Evolutionary conservation across 306 rosid species (phyloP).

Genomic region (Hippophae gyantsensis): DNA sequence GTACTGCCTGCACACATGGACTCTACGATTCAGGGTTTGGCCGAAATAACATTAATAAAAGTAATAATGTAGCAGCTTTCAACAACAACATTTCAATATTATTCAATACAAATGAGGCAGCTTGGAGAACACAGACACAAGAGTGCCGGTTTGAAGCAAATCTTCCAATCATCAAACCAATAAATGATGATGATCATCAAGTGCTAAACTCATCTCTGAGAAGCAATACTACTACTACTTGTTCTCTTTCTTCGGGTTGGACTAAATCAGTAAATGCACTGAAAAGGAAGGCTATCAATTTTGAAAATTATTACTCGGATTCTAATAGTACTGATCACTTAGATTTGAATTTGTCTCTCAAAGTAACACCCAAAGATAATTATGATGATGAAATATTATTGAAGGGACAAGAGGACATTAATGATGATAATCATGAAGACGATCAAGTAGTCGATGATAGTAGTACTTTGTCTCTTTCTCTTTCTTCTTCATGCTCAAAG

Average conservation of each 20-base stretch:
- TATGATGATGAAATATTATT: constrained; percentile 1
- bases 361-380: constrained; percentile 21
- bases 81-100: too few species aligned
- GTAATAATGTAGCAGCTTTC: too few species aligned
- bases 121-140: too few species aligned
- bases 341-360: constrained; percentile 69
- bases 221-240: not conserved
- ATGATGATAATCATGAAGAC: too few species aligned
- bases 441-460: constrained; percentile 22
- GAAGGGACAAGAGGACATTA: constrained; percentile 1
- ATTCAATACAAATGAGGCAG: too few species aligned
- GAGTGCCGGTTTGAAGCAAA: too few species aligned
- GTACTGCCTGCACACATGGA: too few species aligned
- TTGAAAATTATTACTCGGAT: not conserved
- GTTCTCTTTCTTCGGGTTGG: constrained; percentile 13
- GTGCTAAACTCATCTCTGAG: too few species aligned
- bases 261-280: constrained; percentile 14
- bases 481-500: constrained; percentile 27
- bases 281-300: constrained; percentile 7
- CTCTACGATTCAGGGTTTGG: too few species aligned
- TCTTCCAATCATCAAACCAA: too few species aligned
- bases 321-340: constrained; percentile 17
- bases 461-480: constrained; percentile 48
- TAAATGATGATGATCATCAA: too few species aligned
- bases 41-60: too few species aligned